Evolutionary conservation across 345 rosid genomes (phyloP), one percentile per base, ranked within the genome.

Genomic region (Citropsis articulata): DNA sequence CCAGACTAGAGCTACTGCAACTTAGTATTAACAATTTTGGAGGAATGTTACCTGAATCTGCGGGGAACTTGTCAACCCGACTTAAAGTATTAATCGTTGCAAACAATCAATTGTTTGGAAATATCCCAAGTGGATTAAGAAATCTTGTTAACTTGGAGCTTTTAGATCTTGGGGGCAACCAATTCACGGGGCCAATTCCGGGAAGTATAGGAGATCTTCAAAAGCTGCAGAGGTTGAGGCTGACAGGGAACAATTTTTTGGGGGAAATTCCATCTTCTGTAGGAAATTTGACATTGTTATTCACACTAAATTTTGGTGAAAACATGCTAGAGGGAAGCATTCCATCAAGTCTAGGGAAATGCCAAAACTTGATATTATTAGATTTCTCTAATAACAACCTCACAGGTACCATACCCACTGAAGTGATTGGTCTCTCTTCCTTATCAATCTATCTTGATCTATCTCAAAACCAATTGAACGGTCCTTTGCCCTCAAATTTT

Each of bases 311-410:
- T 59, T 53, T 82, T 22, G 3, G 4, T 0, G 2, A 27, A n/a
- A 86, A 86, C 76, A 9, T 1, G 0, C 71, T 81, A 50, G 80
- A 45, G 21, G 89, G 85, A 1, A 59, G n/a, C 69, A 75, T 81
- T 45, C 85, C 82, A 28, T 31, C 48, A 1, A 28, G 67, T 62
- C 18, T 84, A 2, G 81, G 71, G 28, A 74, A 77, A 30, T 71
- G 38, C 27, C 42, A 68, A 36, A 48, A 25, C 30, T 4, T 83
- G 50, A 5, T 16, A 42, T 0, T 0, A 0, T 73, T 82, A 6
- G 6, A 71, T 73, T 64, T 84, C 38, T 78, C 84, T 0, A 38
- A 38, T 1, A 38, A 38, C 42, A 38, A 38, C 42, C 42, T 84
- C 6, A 8, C 1, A 27, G 87, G 91, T 18, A 24, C 70, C 21